Base-by-base conservation (phyloP, 495 filamentous ascomycete species). In the Polyplosphaeria fusca region DNA sequence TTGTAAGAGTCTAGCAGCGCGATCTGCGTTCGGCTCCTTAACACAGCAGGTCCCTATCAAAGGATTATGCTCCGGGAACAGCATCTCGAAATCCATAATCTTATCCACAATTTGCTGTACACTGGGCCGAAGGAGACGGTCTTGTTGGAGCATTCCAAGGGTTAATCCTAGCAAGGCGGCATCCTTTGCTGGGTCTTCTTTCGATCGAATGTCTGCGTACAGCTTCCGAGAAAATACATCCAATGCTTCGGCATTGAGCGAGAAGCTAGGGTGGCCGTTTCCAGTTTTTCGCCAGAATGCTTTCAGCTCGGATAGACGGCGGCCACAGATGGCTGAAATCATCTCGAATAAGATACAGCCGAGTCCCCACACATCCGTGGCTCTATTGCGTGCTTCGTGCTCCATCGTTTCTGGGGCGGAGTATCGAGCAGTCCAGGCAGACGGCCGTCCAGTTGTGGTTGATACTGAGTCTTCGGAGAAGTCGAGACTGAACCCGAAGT, bases 401-500 rank as follows among this genome's bases (percentile, higher is more conserved):
- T 47, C 23, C 3, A 47, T 7, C 4, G 22, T 18, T 27, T 55
- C 52, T 2, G 42, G 52, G 24, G 52, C 42, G 22, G 42, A 37
- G 14, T 55, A 55, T 20, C 52, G n/a, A 3, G 18, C 3, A 3
- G 52, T 38, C 25, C 52, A 47, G 5, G 22, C 12, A 1, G 43
- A 2, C 20, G 52, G 42, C 4, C 42, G n/a, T 2, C 52, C 52
- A 4, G 28, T 39, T 1, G 52, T 55, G 5, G 52, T 47, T n/a
- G 52, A 55, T 3, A 55, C 25, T 5, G 18, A 9, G 28, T 40
- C 20, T 19, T 55, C 52, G 5, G 41, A 47, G 43, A 47, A 55
- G 28, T 55, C 42, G 2, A 55, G 20, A 19, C 42, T 55, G 30
- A 56, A 56, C 13, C 55, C 55, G 45, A 58, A 58, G 24, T 58